These are phyloP conservation scores for Orbilia oligospora DNA, from an alignment of 2,329 filamentous ascomycete species.

Conservation along the genomic window DNA sequence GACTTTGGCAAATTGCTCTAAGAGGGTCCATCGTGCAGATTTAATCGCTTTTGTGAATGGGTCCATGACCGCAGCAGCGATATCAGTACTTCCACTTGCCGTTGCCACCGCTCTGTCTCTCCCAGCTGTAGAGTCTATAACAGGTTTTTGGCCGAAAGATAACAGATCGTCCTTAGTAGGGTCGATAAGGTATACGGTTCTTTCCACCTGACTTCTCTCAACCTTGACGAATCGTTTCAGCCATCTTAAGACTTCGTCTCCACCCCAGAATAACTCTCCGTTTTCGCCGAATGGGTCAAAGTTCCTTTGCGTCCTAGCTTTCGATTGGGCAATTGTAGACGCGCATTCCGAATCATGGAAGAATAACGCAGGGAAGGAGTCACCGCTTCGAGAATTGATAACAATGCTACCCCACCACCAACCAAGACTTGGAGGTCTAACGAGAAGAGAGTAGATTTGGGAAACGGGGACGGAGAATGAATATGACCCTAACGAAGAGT, in stretches of 20 bases:
- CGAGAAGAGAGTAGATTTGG: constrained; percentile 89
- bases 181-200: constrained; percentile 91
- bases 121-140: constrained; percentile 65
- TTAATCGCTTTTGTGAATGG: constrained; percentile 94
- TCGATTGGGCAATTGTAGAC: constrained; percentile 93
- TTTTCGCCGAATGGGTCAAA: constrained; percentile 91
- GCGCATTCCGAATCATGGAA: constrained; percentile 98
- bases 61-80: constrained; percentile 83
- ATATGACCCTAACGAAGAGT: constrained; percentile 79
- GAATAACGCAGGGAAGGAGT: constrained; percentile 94
- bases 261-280: constrained; percentile 96
- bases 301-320: constrained; percentile 82
- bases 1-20: constrained; percentile 97
- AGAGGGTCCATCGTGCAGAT: constrained; percentile 93
- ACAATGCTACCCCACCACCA: constrained; percentile 99
- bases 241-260: constrained; percentile 94
- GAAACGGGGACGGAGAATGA: constrained; percentile 92
- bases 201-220: constrained; percentile 86
- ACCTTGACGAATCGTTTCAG: constrained; percentile 85
- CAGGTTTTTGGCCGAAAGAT: constrained; percentile 79
- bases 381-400: constrained; percentile 89
- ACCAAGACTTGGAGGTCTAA: constrained; percentile 90
- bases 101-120: constrained; percentile 29
- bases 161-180: constrained; percentile 86
- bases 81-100: constrained; percentile 66